Conservation (phyloP, 1,284 basidiomycete genomes). For the Cryptococcus floricola region DNA sequence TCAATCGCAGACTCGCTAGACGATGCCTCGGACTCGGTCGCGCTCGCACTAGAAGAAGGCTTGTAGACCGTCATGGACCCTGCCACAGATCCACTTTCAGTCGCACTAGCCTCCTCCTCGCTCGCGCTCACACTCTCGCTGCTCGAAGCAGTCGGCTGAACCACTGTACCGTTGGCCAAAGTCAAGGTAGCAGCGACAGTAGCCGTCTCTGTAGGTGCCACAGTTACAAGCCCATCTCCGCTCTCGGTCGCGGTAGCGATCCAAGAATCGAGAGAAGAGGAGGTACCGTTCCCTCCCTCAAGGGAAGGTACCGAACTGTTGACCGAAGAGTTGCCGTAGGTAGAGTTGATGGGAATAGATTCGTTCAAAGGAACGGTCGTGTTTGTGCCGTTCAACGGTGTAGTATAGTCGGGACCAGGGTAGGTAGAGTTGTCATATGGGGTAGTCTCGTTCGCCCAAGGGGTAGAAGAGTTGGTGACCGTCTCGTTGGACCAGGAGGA, state of each 20-base stretch:
- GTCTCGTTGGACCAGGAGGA: neutral
- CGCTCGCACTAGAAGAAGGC: neutral
- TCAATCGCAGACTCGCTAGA: slow-evolving; percentile 2
- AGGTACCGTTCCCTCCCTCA: slow-evolving; percentile 1
- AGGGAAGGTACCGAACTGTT: slow-evolving; percentile 5
- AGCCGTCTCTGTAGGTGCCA: slow-evolving; percentile 17
- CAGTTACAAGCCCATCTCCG: slow-evolving; percentile 2
- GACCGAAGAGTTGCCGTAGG: slow-evolving; percentile 6
- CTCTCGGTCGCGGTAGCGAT: slow-evolving; percentile 4
- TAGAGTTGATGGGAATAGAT: slow-evolving; percentile 6
- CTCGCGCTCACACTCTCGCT: neutral
- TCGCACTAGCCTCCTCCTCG: neutral
- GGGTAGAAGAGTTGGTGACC: neutral
- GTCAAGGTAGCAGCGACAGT: slow-evolving; percentile 17
- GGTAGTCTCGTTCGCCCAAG: neutral
- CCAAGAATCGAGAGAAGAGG: slow-evolving; percentile 1
- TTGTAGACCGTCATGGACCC: too few species aligned
- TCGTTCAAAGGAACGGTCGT: neutral
- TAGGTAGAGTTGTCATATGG: slow-evolving; percentile 1
- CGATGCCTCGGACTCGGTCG: neutral
- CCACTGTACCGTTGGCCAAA: neutral
- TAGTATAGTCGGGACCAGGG: neutral
- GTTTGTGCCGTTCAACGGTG: slow-evolving; percentile 1
- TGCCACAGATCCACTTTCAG: too few species aligned
- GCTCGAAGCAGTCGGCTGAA: neutral